These are phyloP conservation scores for Gamarada debralockiae DNA, from an alignment of 495 filamentous ascomycete genomes.

Conservation along the genomic window DNA sequence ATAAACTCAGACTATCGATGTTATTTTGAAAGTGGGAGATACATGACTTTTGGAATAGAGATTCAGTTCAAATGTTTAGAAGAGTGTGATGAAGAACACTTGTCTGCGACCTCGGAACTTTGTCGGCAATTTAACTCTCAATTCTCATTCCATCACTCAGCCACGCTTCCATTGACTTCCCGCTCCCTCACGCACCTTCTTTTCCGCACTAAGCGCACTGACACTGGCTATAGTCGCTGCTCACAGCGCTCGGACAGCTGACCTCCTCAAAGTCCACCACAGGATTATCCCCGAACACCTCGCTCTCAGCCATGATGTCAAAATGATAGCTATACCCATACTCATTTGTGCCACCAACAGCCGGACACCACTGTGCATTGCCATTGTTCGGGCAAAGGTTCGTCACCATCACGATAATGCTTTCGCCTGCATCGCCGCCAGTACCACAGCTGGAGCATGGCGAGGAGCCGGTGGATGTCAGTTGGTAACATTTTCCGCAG, in stretches of 20 bases:
- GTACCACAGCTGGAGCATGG: slow-evolving; percentile 30
- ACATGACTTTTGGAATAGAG: too few species aligned
- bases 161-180: too few species aligned
- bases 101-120: too few species aligned
- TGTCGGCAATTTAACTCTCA: too few species aligned
- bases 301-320: slow-evolving; percentile 36
- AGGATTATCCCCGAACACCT: slow-evolving; percentile 34
- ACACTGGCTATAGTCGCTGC: slow-evolving; percentile 8
- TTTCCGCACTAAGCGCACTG: not conserved
- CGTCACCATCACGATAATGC: slow-evolving; percentile 39
- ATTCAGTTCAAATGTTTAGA: too few species aligned
- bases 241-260: slow-evolving; percentile 26
- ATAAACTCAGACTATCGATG: too few species aligned
- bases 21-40: too few species aligned
- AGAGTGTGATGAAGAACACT: too few species aligned
- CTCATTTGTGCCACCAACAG: slow-evolving; percentile 27
- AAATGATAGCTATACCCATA: slow-evolving; percentile 40
- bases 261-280: slow-evolving; percentile 36
- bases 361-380: slow-evolving; percentile 37
- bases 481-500: slow-evolving; percentile 37
- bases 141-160: too few species aligned
- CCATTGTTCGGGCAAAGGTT: slow-evolving; percentile 37
- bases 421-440: slow-evolving; percentile 30
- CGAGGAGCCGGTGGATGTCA: slow-evolving; percentile 33
- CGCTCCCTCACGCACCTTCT: not conserved